phyloP scores from a whole-genome alignment of 2,329 filamentous ascomycete genomes.

The Diaporthe humulicola region DNA sequence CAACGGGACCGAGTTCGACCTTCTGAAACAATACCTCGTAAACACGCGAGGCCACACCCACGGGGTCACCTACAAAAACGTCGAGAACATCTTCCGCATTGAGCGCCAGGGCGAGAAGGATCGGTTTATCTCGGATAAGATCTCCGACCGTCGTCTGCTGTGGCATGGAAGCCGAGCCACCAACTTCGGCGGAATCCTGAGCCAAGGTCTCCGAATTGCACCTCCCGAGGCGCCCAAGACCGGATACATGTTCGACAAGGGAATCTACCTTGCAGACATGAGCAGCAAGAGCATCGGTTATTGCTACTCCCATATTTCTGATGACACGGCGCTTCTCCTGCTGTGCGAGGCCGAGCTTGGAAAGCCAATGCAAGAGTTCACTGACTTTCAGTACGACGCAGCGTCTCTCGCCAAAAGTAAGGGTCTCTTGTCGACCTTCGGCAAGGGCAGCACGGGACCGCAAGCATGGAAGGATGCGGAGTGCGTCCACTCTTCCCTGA shows the following conservation, averaged over 20 bases:
- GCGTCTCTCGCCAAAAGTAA: conserved; percentile 71
- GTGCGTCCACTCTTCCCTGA: conserved; percentile 72
- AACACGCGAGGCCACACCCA: conserved; percentile 79
- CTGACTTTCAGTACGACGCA: conserved; percentile 70
- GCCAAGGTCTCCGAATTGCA: conserved; percentile 90
- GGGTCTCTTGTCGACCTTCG: conserved; percentile 77
- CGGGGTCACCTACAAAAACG: conserved; percentile 62
- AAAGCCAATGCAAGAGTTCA: conserved; percentile 77
- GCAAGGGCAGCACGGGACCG: conserved; percentile 75
- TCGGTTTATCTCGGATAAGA: conserved; percentile 73
- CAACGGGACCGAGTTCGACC: conserved; percentile 71
- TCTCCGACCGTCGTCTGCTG: conserved; percentile 78
- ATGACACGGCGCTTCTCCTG: conserved; percentile 79
- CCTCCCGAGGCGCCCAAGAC: conserved; percentile 84
- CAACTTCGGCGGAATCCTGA: conserved; percentile 89
- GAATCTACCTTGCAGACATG: conserved; percentile 90
- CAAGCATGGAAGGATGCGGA: conserved; percentile 81
- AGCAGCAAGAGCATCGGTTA: conserved; percentile 86
- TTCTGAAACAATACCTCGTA: conserved; percentile 76
- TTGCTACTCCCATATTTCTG: conserved; percentile 73
- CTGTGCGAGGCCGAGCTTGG: conserved; percentile 90
- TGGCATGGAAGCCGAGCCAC: conserved; percentile 90
- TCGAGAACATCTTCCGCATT: conserved; percentile 86
- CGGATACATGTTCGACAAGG: conserved; percentile 93
- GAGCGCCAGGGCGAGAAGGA: conserved; percentile 79